Evolutionary conservation across 108 stramenopile genomes (phyloP).

Genomic region (Fistulifera pelliculosa): DNA sequence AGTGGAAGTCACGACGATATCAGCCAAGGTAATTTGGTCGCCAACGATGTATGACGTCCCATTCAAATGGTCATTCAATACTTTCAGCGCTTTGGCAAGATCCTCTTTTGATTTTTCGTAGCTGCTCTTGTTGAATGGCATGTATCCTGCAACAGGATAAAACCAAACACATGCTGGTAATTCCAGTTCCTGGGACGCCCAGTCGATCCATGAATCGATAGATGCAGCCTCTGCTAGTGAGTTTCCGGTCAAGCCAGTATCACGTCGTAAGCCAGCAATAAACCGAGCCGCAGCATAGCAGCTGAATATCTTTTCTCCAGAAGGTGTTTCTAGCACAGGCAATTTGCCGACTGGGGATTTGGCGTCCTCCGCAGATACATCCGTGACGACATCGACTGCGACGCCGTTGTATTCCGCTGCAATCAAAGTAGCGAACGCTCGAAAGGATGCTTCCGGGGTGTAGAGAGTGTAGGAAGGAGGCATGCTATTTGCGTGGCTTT

Average conservation of each 20-base stretch:
- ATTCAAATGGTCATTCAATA: constrained; percentile 53
- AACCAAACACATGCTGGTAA: constrained; percentile 84
- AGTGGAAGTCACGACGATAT: constrained; percentile 78
- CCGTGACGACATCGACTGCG: constrained; percentile 46
- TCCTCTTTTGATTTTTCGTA: constrained; percentile 65
- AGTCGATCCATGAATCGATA: constrained; percentile 87
- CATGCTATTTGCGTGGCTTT: background rate
- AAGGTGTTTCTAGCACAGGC: constrained; percentile 73
- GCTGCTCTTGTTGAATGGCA: constrained; percentile 43
- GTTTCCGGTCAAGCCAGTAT: constrained; percentile 65
- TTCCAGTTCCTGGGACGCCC: constrained; percentile 75
- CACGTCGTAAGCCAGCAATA: constrained; percentile 65
- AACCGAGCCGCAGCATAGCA: constrained; percentile 83
- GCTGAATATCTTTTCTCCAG: constrained; percentile 56
- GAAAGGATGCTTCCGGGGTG: constrained; percentile 73
- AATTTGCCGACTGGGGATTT: constrained; percentile 86
- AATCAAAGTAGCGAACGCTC: constrained; percentile 87
- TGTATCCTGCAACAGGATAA: constrained; percentile 86
- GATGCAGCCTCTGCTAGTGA: constrained; percentile 47
- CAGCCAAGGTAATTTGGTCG: constrained; percentile 80
- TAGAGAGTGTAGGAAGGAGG: constrained; percentile 35
- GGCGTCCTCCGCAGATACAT: constrained; percentile 35
- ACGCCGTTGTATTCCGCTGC: constrained; percentile 86
- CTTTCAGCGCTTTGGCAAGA: constrained; percentile 41
- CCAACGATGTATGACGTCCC: constrained; percentile 63